Percentiles rank a stretch among this genome's conserved stretches.
Conservation (phyloP, 2,329 filamentous ascomycete species). For the Alternaria gaisen region DNA sequence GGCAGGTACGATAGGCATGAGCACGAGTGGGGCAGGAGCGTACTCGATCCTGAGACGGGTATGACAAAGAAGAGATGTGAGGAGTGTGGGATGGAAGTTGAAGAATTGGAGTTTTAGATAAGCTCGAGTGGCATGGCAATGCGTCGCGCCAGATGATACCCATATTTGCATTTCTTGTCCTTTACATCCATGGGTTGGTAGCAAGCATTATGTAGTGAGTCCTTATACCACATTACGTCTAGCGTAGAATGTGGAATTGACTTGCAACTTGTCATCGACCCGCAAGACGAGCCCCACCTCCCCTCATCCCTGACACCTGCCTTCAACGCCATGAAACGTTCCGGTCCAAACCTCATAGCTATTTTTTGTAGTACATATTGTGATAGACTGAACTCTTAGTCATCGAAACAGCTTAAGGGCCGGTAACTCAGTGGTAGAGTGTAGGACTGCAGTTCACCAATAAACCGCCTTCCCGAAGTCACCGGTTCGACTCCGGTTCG, state of each 20-base stretch:
- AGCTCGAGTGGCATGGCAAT: background rate
- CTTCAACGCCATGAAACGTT: background rate
- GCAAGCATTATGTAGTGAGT: no score
- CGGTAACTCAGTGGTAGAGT: slow-evolving; percentile 15
- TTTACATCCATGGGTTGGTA: no score
- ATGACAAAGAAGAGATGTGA: slow-evolving; percentile 79
- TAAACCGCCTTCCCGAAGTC: slow-evolving; percentile 5
- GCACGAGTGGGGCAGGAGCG: slow-evolving; percentile 79
- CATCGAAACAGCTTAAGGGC: slow-evolving; percentile 7
- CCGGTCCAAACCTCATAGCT: accelerated
- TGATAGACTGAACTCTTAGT: accelerated
- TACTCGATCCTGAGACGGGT: slow-evolving; percentile 70
- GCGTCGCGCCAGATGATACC: background rate
- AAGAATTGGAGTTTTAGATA: slow-evolving; percentile 68
- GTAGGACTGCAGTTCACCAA: slow-evolving; percentile 7
- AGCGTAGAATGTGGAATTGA: background rate
- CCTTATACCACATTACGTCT: no score
- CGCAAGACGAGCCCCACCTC: background rate
- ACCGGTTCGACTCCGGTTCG: slow-evolving; percentile 12
- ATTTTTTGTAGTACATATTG: accelerated
- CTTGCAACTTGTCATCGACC: background rate
- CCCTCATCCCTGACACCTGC: background rate
- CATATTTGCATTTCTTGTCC: background rate
- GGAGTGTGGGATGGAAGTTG: slow-evolving; percentile 73
- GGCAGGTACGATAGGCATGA: slow-evolving; percentile 74